Evolutionary conservation across 2,329 filamentous ascomycete species (phyloP).

Genomic region (Simplicillium sp.): DNA sequence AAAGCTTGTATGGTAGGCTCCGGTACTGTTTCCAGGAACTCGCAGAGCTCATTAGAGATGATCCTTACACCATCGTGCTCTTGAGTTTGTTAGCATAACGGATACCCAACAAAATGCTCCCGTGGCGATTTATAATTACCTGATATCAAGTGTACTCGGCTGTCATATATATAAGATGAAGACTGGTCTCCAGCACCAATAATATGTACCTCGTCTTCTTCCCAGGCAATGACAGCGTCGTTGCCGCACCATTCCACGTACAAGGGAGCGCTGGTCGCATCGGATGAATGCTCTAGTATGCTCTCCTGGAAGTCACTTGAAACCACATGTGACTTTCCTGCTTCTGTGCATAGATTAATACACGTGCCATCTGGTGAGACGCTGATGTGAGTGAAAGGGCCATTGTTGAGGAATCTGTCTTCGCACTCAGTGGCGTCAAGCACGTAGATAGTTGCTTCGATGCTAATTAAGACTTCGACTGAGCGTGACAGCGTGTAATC

Average conservation of each 20-base stretch:
- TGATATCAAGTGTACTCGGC: slow-evolving; percentile 77
- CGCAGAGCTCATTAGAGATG: slow-evolving; percentile 88
- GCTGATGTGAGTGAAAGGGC: slow-evolving; percentile 82
- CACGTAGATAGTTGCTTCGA: slow-evolving; percentile 74
- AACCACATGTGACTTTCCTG: slow-evolving; percentile 84
- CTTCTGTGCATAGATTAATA: slow-evolving; percentile 76
- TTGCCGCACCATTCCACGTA: slow-evolving; percentile 95
- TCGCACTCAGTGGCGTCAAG: slow-evolving; percentile 85
- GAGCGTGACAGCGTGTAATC: slow-evolving; percentile 83
- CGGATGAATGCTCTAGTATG: slow-evolving; percentile 83
- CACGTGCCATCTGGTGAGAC: slow-evolving; percentile 88
- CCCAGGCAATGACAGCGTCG: slow-evolving; percentile 92
- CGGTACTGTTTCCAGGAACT: slow-evolving; percentile 92
- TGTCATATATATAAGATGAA: slow-evolving; percentile 78
- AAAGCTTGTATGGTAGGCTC: slow-evolving; percentile 83
- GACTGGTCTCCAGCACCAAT: slow-evolving; percentile 76
- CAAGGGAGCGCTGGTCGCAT: slow-evolving; percentile 73
- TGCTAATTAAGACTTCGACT: slow-evolving; percentile 83
- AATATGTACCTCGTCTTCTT: slow-evolving; percentile 93
- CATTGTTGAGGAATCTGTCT: slow-evolving; percentile 82
- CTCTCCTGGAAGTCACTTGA: slow-evolving; percentile 92
- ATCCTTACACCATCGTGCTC: slow-evolving; percentile 79
- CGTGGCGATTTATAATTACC: no score
- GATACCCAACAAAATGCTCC: no score
- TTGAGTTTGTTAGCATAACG: slow-evolving; percentile 15